Evolutionary conservation across 2,329 filamentous ascomycete genomes (phyloP).

Genomic region (Teratosphaeria nubilosa): DNA sequence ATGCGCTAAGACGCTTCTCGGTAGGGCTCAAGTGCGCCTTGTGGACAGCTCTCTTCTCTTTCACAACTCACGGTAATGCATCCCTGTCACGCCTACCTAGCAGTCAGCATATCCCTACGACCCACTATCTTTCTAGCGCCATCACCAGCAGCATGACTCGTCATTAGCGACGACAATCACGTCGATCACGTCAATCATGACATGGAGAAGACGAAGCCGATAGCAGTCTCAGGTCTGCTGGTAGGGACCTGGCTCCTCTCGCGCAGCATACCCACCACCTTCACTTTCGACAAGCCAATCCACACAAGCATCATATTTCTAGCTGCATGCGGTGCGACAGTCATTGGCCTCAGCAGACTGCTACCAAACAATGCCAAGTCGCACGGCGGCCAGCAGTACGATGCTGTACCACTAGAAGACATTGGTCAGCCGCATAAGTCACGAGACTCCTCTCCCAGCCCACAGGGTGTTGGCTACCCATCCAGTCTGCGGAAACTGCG

Average conservation of each 20-base stretch:
- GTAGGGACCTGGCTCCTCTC: conserved; percentile 18
- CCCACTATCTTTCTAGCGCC: not conserved
- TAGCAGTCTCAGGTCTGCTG: conserved; percentile 19
- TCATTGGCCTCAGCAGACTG: conserved; percentile 30
- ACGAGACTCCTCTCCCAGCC: conserved; percentile 13
- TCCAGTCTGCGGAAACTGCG: conserved; percentile 19
- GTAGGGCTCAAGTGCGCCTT: not conserved
- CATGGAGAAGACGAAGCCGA: conserved; percentile 12
- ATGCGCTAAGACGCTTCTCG: not conserved
- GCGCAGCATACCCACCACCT: conserved; percentile 14
- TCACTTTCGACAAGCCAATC: conserved; percentile 35
- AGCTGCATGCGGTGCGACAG: conserved; percentile 28
- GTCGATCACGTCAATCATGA: conserved; percentile 2
- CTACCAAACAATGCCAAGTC: conserved; percentile 11
- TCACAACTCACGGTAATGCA: too few species aligned
- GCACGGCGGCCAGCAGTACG: conserved; percentile 15
- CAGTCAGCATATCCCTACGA: not conserved
- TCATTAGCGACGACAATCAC: not conserved
- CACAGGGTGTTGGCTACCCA: conserved; percentile 12
- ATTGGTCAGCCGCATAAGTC: conserved; percentile 11
- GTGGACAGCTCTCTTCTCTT: too few species aligned
- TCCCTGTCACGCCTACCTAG: too few species aligned
- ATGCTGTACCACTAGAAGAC: conserved; percentile 22
- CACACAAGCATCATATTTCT: conserved; percentile 34
- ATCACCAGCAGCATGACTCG: not conserved